Base-by-base conservation (phyloP, 306 rosid genomes). In the Rosa rugosa region DNA sequence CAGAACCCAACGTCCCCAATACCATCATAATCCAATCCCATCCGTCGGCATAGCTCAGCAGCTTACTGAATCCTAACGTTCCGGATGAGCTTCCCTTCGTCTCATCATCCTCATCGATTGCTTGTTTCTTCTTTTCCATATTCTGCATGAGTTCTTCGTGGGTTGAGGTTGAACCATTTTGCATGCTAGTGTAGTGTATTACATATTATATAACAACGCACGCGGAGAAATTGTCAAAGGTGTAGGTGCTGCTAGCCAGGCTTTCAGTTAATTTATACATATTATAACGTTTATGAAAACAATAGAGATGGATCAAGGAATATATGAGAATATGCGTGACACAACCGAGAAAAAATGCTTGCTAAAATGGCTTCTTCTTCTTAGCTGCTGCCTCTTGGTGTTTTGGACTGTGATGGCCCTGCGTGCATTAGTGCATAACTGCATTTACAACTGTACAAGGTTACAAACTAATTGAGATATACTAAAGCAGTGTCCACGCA, bases 1-100 rank as follows among this genome's bases (percentile, higher is more conserved):
- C 20, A 0, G 98, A 84, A 63, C 98, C 98, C 25, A 94, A 12
- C 3, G 79, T 47, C 46, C 97, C 98, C 71, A 91, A 50, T 51
- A 81, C 87, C 96, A 91, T 94, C 38, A 94, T 80, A 84, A 70
- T 60, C 98, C 97, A 94, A 25, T 94, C 96, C 54, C 83, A 76
- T 49, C 75, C 6, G 63, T 94, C 97, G 62, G 91, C 98, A 83
- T 87, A 88, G 78, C 92, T 88, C 70, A 94, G 78, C 4, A 94
- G 90, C 82, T 86, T 83, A 16, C 72, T 65, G 54, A 88, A 92
- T 14, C 92, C 81, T 65, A 87, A 41, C 9, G 80, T 71, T n/a
- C 11, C 74, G 17, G 22, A 65, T 65, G 70, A 17, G 12, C 46
- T 65, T 5, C 5, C 45, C 46, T 65, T 34, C 4, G 51, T 70